phyloP scores from a whole-genome alignment of 352 stramenopile species.

The Phytophthora pseudosyringae region DNA sequence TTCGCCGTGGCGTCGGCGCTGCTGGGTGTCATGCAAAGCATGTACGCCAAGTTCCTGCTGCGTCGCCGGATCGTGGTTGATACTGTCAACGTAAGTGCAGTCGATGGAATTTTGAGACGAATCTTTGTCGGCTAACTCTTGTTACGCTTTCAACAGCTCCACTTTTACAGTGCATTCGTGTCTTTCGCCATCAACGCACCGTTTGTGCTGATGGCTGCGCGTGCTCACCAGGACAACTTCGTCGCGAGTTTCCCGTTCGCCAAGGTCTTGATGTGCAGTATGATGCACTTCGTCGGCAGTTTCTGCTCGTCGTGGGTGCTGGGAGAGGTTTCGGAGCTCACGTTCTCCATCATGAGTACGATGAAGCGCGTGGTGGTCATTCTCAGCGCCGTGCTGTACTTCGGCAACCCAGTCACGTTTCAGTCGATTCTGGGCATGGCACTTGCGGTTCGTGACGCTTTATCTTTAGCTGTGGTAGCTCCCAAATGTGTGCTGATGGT shows the following conservation, averaged over 20 bases:
- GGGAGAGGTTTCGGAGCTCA: conserved; percentile 87
- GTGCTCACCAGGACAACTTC: conserved; percentile 63
- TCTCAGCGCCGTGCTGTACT: conserved; percentile 85
- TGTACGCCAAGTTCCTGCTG: conserved; percentile 89
- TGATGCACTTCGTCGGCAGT: conserved; percentile 86
- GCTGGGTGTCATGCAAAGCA: conserved; percentile 87
- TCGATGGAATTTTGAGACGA: background rate
- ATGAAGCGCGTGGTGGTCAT: conserved; percentile 92
- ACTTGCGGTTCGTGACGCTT: conserved; percentile 51
- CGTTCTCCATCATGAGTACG: conserved; percentile 91
- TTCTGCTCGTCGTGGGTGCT: conserved; percentile 85
- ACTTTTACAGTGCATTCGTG: conserved; percentile 88
- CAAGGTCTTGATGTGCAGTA: conserved; percentile 77
- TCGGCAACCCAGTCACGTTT: conserved; percentile 76
- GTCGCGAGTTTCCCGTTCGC: conserved; percentile 73
- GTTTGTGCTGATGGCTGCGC: conserved; percentile 66
- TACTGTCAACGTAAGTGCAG: conserved; percentile 78
- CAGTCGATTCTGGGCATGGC: conserved; percentile 79
- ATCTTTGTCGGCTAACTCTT: background rate
- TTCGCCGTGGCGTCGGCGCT: conserved; percentile 80
- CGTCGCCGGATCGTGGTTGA: conserved; percentile 78
- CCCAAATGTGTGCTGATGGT: background rate
- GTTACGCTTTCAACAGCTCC: conserved; percentile 50
- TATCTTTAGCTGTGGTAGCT: background rate
- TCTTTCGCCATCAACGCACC: conserved; percentile 87